Evolutionary conservation across 805 yeast genomes (phyloP).

Genomic region (Starmerella floris): DNA sequence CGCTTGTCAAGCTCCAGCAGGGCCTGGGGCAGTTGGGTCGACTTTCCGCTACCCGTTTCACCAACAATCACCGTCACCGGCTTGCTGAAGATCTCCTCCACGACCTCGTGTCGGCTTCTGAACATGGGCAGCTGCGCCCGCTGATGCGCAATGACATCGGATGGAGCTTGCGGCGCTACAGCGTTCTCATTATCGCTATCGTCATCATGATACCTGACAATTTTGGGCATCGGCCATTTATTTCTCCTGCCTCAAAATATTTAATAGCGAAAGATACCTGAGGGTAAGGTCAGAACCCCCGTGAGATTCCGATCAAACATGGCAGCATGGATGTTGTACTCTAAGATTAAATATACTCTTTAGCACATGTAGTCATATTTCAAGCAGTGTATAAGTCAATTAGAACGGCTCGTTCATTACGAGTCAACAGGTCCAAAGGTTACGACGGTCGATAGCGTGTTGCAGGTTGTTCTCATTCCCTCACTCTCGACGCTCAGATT

Average conservation of each 20-base stretch:
- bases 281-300: neutral
- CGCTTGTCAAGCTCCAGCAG: conserved; percentile 35
- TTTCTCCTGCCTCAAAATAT: neutral
- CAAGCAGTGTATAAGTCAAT: too few relatives aligned
- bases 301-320: too few relatives aligned
- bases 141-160: conserved; percentile 5
- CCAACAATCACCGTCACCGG: conserved; percentile 77
- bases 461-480: too few relatives aligned
- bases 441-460: too few relatives aligned
- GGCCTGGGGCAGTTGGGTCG: conserved; percentile 92
- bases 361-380: too few relatives aligned
- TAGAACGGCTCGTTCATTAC: too few relatives aligned
- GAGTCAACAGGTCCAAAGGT: too few relatives aligned
- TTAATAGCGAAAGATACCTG: neutral
- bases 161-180: neutral
- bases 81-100: conserved; percentile 40
- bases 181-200: conserved; percentile 3
- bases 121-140: conserved; percentile 49
- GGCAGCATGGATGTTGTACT: too few relatives aligned
- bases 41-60: conserved; percentile 96
- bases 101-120: conserved; percentile 50
- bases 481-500: too few relatives aligned
- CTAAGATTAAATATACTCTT: too few relatives aligned
- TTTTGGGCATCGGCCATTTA: conserved; percentile 8
- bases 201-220: conserved; percentile 14